phyloP scores from a whole-genome alignment of 2,329 filamentous ascomycete species.

The Fusarium goolgardi region DNA sequence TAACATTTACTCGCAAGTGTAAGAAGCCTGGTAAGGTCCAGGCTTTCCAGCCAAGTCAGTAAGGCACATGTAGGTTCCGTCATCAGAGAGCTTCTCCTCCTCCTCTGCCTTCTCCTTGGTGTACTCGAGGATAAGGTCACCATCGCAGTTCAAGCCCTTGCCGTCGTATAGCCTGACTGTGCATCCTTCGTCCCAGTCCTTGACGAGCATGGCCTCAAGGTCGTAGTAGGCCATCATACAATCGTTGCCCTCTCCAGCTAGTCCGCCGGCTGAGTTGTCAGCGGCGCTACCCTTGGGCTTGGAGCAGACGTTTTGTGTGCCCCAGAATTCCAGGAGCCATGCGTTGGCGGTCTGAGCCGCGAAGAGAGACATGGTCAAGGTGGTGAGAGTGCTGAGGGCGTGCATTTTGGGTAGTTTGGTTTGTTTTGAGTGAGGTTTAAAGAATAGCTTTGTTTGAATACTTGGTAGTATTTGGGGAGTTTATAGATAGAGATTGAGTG shows the following conservation, averaged over 20 bases:
- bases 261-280: conserved; percentile 13
- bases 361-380: conserved; percentile 16
- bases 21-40: conserved; percentile 19
- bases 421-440: neutral
- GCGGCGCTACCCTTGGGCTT: conserved; percentile 9
- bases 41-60: conserved; percentile 10
- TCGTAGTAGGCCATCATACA: conserved; percentile 25
- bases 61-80: conserved; percentile 20
- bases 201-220: conserved; percentile 20
- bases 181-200: conserved; percentile 26
- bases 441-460: neutral
- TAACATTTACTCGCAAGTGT: conserved; percentile 2
- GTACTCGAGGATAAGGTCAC: neutral
- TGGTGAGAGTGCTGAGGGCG: conserved; percentile 11
- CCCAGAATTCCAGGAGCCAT: conserved; percentile 29
- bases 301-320: conserved; percentile 22
- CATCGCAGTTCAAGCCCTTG: neutral
- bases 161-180: conserved; percentile 25
- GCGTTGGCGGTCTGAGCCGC: conserved; percentile 21
- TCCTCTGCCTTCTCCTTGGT: conserved; percentile 10
- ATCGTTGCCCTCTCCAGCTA: conserved; percentile 2
- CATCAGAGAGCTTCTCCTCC: conserved; percentile 9
- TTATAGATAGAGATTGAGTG: neutral
- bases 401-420: conserved; percentile 9
- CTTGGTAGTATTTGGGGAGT: neutral